Evolutionary conservation across 2,329 filamentous ascomycete species (phyloP), one percentile per base, ranked within the genome.

Genomic region (Phaeosphaeriaceae sp.): DNA sequence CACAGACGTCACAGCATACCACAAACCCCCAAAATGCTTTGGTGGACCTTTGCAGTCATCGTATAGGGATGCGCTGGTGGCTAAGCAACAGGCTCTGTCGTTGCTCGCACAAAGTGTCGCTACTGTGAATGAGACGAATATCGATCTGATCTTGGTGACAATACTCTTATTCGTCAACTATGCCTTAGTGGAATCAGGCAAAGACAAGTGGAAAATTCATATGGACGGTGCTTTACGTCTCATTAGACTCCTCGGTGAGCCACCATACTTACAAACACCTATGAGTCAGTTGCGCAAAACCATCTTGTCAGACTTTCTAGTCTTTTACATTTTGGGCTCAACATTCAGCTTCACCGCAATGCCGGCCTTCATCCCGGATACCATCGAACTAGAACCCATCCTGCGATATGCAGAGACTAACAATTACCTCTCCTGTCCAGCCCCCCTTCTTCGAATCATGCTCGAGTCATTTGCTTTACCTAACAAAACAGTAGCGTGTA

Each of bases 151-250:
- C 23, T 50, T 81, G 39, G 76, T 76, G 13, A 73, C 76, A 0
- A 78, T 81, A 20, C 68, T 81, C 16, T 67, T 81, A 4, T 76
- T 81, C 48, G 76, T 80, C 47, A 74, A 80, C 16, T 75, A 80
- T 50, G 79, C 80, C 46, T 67, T 80, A 4, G 73, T 81, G 4
- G 78, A 80, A 52, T 81, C 79, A 0, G 79, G 79, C 12, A 75
- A 73, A 40, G 78, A 78, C 9, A 75, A 78, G 28, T 82, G 79
- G 79, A 80, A 75, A 54, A 74, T 77, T 28, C 79, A 82, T 50
- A 73, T 81, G 40, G 77, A 79, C 50, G 79, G 79, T 6, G 79
- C 78, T n/a, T 76, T 77, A 54, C 75, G 73, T 46, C 67, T 81
- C 16, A 71, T 81, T 20, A 70, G 73, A 32, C 67, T 68, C 7